phyloP scores from a whole-genome alignment of 495 filamentous ascomycete species.

The Penicillium cosmopolitanum region DNA sequence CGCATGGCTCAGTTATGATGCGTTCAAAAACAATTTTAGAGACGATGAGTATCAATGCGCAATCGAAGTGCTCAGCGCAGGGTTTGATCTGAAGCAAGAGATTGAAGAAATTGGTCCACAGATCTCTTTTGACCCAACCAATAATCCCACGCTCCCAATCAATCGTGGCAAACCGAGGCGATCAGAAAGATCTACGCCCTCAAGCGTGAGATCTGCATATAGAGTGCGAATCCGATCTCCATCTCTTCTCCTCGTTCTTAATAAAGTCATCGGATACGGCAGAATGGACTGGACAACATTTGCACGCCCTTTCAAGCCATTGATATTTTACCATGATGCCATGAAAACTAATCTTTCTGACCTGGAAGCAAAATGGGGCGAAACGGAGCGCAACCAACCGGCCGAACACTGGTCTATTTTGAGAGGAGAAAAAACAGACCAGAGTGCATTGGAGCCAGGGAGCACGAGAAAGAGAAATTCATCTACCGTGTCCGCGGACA shows the following conservation, averaged over 20 bases:
- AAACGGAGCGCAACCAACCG: background rate
- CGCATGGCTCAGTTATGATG: background rate
- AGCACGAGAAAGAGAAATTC: background rate
- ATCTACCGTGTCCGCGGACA: background rate
- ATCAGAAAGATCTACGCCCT: background rate
- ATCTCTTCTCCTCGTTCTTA: slow-evolving; percentile 2
- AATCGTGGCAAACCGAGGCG: background rate
- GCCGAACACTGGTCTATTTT: background rate
- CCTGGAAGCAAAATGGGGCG: slow-evolving; percentile 2
- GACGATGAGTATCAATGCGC: slow-evolving; percentile 6
- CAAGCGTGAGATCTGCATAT: background rate
- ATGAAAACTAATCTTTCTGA: background rate
- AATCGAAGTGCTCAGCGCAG: slow-evolving; percentile 3
- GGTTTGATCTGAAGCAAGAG: background rate
- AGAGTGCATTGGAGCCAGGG: background rate
- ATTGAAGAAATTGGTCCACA: background rate
- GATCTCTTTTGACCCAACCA: background rate
- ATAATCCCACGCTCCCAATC: background rate
- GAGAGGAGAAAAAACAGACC: background rate
- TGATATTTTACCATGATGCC: background rate
- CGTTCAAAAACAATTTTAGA: background rate
- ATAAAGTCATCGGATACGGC: slow-evolving; percentile 1
- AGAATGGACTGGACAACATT: slow-evolving; percentile 2
- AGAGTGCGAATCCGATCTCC: slow-evolving; percentile 1
- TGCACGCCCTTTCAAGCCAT: slow-evolving; percentile 5